Evolutionary conservation across 805 yeast species (phyloP).

Genomic region (Debaryomyces castellii): DNA sequence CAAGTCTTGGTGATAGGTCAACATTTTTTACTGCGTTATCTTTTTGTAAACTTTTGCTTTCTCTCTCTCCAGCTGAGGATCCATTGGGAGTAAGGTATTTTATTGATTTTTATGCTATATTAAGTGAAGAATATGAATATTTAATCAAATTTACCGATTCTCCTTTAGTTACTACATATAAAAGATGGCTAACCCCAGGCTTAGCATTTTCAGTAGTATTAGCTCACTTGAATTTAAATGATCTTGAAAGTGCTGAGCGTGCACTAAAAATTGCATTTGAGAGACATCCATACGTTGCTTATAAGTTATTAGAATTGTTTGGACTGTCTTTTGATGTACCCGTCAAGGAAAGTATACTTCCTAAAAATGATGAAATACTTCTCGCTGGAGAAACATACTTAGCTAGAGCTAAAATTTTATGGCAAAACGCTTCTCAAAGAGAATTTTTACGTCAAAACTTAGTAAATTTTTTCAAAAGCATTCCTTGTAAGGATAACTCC

Average conservation of each 20-base stretch:
- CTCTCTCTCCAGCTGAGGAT: slow-evolving; percentile 75
- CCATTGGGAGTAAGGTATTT: slow-evolving; percentile 83
- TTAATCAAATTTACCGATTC: slow-evolving; percentile 57
- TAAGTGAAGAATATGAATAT: slow-evolving; percentile 63
- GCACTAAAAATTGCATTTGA: slow-evolving; percentile 52
- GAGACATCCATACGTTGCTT: slow-evolving; percentile 59
- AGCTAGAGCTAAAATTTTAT: slow-evolving; percentile 52
- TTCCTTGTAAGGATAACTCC: background rate
- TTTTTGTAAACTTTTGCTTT: slow-evolving; percentile 67
- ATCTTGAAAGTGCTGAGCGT: slow-evolving; percentile 43
- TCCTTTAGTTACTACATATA: slow-evolving; percentile 55
- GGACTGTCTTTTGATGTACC: slow-evolving; percentile 28
- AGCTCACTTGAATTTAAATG: slow-evolving; percentile 52
- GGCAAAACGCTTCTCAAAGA: slow-evolving; percentile 50
- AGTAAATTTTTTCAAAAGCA: slow-evolving; percentile 15
- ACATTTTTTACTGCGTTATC: slow-evolving; percentile 75
- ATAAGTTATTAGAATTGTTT: slow-evolving; percentile 47
- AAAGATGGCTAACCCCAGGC: slow-evolving; percentile 72
- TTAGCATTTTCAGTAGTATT: slow-evolving; percentile 63
- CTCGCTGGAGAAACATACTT: slow-evolving; percentile 58
- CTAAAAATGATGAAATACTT: slow-evolving; percentile 28
- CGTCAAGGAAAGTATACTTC: slow-evolving; percentile 20
- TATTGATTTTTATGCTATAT: slow-evolving; percentile 73
- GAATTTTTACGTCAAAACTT: slow-evolving; percentile 50
- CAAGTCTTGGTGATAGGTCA: slow-evolving; percentile 71